phyloP scores from a whole-genome alignment of 116 monocot genomes.

The Cymodocea nodosa region DNA sequence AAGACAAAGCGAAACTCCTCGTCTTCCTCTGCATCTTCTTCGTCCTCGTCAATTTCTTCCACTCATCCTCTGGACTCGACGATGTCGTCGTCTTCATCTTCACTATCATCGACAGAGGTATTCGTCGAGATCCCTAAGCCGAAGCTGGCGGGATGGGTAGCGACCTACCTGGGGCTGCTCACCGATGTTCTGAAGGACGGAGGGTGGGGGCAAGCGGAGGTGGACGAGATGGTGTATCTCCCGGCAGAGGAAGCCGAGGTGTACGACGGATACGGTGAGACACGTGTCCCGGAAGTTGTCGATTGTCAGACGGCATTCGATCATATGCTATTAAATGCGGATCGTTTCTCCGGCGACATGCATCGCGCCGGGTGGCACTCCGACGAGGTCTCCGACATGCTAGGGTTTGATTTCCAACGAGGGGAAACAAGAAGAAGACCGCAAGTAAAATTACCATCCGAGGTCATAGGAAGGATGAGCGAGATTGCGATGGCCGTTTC shows the following conservation, averaged over 20 bases:
- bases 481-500: conserved; percentile 36
- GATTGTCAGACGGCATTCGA: conserved; percentile 45
- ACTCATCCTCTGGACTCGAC: neutral
- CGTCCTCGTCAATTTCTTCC: neutral
- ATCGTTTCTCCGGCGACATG: conserved; percentile 59
- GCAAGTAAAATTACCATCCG: conserved; percentile 37
- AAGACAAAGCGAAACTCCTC: conserved; percentile 24
- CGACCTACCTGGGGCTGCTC: conserved; percentile 25
- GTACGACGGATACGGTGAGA: conserved; percentile 20
- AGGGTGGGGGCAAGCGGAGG: conserved; percentile 64
- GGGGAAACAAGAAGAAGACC: conserved; percentile 1
- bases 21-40: conserved; percentile 3
- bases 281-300: conserved; percentile 4
- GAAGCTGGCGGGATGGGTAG: conserved; percentile 15
- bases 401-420: conserved; percentile 29
- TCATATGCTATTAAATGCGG: conserved; percentile 47
- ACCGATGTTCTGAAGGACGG: conserved; percentile 44
- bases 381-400: conserved; percentile 60
- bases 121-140: conserved; percentile 25
- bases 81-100: neutral
- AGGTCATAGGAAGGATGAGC: conserved; percentile 36
- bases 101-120: conserved; percentile 7
- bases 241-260: neutral
- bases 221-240: conserved; percentile 65
- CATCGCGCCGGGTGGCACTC: conserved; percentile 67